These are phyloP conservation scores for Russula sp. DNA, from an alignment of 768 basidiomycete species.

Conservation along the genomic window DNA sequence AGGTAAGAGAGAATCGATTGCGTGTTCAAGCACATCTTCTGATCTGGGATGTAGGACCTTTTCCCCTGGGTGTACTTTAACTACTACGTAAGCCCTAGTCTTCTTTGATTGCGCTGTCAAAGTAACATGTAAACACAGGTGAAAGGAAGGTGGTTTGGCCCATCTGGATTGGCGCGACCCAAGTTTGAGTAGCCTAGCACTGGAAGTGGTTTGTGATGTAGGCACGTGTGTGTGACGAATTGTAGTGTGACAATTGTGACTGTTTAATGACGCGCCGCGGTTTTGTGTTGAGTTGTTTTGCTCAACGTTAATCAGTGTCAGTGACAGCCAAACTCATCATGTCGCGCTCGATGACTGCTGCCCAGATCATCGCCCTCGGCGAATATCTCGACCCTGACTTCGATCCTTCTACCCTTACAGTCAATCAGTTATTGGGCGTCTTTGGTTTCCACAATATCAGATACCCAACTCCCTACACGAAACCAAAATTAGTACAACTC, in stretches of 20 bases:
- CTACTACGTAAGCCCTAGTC: conserved; percentile 21
- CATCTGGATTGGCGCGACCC: conserved; percentile 26
- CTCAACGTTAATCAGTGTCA: neutral
- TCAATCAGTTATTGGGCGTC: conserved; percentile 75
- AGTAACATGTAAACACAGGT: conserved; percentile 16
- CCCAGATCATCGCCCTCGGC: conserved; percentile 67
- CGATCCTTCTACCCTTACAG: conserved; percentile 64
- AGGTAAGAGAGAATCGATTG: conserved; percentile 7
- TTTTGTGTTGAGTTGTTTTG: conserved; percentile 6
- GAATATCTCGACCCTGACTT: conserved; percentile 79
- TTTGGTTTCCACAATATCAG: conserved; percentile 70
- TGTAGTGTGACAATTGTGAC: conserved; percentile 14
- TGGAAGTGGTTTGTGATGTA: neutral
- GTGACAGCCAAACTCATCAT: conserved; percentile 34
- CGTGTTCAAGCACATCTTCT: neutral
- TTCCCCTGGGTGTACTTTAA: conserved; percentile 35
- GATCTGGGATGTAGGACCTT: conserved; percentile 26
- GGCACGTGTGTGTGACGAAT: conserved; percentile 10
- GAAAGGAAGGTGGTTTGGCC: conserved; percentile 32
- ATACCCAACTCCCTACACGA: conserved; percentile 70
- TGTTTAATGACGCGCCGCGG: conserved; percentile 13
- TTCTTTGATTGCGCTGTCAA: neutral
- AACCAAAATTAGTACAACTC: conserved; percentile 67
- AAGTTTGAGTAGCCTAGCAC: conserved; percentile 11
- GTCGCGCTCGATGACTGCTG: conserved; percentile 68